These are phyloP conservation scores for Hericium rajendrae DNA, from an alignment of 768 basidiomycete species.

Conservation along the genomic window DNA sequence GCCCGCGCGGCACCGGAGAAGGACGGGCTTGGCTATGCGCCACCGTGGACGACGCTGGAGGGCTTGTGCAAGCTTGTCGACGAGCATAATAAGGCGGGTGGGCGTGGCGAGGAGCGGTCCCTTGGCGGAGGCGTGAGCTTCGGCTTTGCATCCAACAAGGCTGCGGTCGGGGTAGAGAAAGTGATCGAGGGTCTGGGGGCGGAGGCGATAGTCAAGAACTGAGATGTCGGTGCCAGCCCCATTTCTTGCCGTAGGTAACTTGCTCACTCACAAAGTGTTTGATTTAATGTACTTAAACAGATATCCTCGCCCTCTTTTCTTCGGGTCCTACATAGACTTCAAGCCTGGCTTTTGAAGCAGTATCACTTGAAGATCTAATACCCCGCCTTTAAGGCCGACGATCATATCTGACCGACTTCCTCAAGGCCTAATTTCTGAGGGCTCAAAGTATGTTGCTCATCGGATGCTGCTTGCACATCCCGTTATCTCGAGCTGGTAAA, in stretches of 20 bases:
- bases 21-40: slow-evolving; percentile 30
- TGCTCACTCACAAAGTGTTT: too few species aligned
- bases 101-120: slow-evolving; percentile 18
- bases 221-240: neutral
- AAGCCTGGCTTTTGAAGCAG: too few species aligned
- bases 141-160: slow-evolving; percentile 14
- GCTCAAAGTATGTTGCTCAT: too few species aligned
- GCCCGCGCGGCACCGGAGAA: slow-evolving; percentile 24
- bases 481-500: too few species aligned
- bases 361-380: too few species aligned
- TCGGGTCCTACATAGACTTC: too few species aligned
- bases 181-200: slow-evolving; percentile 16
- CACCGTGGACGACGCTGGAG: slow-evolving; percentile 21
- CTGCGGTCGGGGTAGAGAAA: slow-evolving; percentile 19
- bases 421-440: too few species aligned
- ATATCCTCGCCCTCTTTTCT: too few species aligned
- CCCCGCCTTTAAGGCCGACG: too few species aligned
- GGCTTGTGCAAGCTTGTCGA: slow-evolving; percentile 27
- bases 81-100: slow-evolving; percentile 21
- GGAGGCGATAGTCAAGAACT: slow-evolving; percentile 4
- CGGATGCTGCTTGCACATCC: too few species aligned
- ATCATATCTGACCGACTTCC: too few species aligned
- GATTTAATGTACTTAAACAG: too few species aligned
- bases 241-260: neutral
- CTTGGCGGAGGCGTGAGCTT: slow-evolving; percentile 17